Evolutionary conservation across 768 basidiomycete species (phyloP), one percentile per base, ranked within the genome.

Genomic region (Boletus speciosus): DNA sequence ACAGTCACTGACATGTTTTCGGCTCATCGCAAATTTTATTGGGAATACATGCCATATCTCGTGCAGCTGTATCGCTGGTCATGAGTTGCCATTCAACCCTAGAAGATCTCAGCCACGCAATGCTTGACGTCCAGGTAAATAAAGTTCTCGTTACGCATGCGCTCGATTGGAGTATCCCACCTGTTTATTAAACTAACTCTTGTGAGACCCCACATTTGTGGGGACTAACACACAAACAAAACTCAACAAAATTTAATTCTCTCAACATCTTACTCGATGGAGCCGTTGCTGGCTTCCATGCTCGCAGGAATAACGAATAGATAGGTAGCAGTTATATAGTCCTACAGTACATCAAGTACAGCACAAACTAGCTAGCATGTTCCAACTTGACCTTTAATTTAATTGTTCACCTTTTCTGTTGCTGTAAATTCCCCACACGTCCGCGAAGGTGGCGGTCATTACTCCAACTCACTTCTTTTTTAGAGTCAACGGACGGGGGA

Each of bases 371-470:
- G 10, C 31, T 32, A 32, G 31, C 31, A 32, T 32, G 10, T 32
- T 4, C 31, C 31, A 32, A 32, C 31, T 11, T 32, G 31, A 32
- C 11, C 8, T 29, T 29, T 8, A 29, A 29, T 29, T 29, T 27
- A 27, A 27, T 27, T 29, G 29, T 32, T 32, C 10, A 4, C 31
- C 19, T 19, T 19, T 19, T 19, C 19, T 19, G 19, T 19, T 19
- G 19, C 19, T 19, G 19, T 19, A 19, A 19, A 19, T 19, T 44
- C 60, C 35, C 9, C 44, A 12, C 41, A n/a, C 45, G 37, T 47
- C 44, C 57, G 25, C 47, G 47, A 59, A 55, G 52, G 49, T 31
- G 52, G 51, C 61, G 51, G 57, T 55, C 51, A 55, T 55, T 19
- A n/a, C 27, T 27, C 36, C 47, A 59, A 49, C 27, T 5, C 39